A percentile compares a stretch with the other conserved stretches of the same genome.
Conservation (phyloP, 441 rosid species). For the Dalechampia spathulata region DNA sequence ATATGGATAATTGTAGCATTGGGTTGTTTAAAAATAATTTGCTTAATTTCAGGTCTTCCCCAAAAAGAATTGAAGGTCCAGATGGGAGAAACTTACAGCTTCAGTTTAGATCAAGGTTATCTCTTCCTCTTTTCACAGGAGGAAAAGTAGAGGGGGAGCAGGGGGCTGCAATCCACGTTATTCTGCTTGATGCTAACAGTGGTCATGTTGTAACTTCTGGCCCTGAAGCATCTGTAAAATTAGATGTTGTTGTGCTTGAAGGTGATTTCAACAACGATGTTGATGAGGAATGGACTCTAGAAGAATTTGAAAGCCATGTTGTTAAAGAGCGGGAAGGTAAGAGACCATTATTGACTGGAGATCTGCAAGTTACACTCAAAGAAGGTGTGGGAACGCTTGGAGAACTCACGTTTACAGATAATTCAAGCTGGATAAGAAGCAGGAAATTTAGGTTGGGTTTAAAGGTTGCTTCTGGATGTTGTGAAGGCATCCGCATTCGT, state of each 20-base stretch:
- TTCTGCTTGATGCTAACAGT: conserved; percentile 60
- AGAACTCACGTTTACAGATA: conserved; percentile 88
- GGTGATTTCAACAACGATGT: conserved; percentile 93
- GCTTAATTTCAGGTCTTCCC: conserved; percentile 54
- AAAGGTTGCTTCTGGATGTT: conserved; percentile 61
- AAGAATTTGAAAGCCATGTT: conserved; percentile 88
- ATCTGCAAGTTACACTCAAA: conserved; percentile 77
- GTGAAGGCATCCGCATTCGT: conserved; percentile 70
- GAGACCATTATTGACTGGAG: conserved; percentile 89
- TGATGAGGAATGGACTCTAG: conserved; percentile 90
- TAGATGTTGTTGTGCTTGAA: conserved; percentile 90
- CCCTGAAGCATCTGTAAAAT: conserved; percentile 66
- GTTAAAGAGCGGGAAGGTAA: conserved; percentile 97
- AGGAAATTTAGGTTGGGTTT: conserved; percentile 94
- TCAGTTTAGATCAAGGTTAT: conserved; percentile 74
- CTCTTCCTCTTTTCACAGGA: conserved; percentile 97
- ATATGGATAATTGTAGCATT: too few relatives aligned
- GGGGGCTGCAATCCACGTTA: conserved; percentile 91
- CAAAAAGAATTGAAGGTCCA: conserved; percentile 83
- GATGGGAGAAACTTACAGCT: conserved; percentile 72
- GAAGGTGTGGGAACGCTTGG: conserved; percentile 98
- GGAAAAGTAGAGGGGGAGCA: conserved; percentile 99
- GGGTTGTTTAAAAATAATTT: too few relatives aligned
- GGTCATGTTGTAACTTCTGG: conserved; percentile 72
- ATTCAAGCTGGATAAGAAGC: conserved; percentile 99